Percentiles rank a stretch among this genome's conserved stretches.
Conservation (phyloP, 2,329 filamentous ascomycete species). For the Fusarium tanahbumbuense region DNA sequence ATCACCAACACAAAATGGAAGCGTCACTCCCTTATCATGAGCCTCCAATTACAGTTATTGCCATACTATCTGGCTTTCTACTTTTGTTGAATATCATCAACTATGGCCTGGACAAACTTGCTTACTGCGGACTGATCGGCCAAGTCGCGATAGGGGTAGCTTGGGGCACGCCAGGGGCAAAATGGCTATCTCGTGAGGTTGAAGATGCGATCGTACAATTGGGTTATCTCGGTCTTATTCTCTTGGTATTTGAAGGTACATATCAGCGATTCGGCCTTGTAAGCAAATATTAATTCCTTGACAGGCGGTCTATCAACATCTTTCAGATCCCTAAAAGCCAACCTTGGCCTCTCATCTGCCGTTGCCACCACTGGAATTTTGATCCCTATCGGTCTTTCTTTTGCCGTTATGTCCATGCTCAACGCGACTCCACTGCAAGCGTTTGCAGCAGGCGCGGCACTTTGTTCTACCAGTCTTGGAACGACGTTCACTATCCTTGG, state of each 20-base stretch:
- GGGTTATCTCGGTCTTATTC: conserved; percentile 78
- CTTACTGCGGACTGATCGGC: conserved; percentile 78
- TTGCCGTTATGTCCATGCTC: conserved; percentile 64
- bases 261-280: fast-evolving
- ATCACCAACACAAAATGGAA: conserved; percentile 2
- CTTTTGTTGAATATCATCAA: conserved; percentile 71
- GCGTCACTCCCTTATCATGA: conserved; percentile 69
- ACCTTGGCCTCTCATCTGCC: conserved; percentile 67
- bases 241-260: conserved; percentile 76
- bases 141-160: conserved; percentile 77
- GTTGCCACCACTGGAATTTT: conserved; percentile 75
- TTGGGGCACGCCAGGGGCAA: conserved; percentile 74
- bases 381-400: conserved; percentile 74
- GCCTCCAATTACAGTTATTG: conserved; percentile 67
- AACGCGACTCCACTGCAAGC: conserved; percentile 67
- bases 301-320: conserved; percentile 64
- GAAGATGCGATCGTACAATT: conserved; percentile 71
- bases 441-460: conserved; percentile 78
- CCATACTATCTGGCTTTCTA: conserved; percentile 71
- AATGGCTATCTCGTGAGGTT: conserved; percentile 64
- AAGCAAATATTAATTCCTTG: not conserved
- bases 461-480: conserved; percentile 80
- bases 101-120: conserved; percentile 64
- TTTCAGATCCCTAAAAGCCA: conserved; percentile 62
- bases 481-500: conserved; percentile 71